Evolutionary conservation across 2,329 filamentous ascomycete species (phyloP).

Genomic region (Ascosphaera aggregata): DNA sequence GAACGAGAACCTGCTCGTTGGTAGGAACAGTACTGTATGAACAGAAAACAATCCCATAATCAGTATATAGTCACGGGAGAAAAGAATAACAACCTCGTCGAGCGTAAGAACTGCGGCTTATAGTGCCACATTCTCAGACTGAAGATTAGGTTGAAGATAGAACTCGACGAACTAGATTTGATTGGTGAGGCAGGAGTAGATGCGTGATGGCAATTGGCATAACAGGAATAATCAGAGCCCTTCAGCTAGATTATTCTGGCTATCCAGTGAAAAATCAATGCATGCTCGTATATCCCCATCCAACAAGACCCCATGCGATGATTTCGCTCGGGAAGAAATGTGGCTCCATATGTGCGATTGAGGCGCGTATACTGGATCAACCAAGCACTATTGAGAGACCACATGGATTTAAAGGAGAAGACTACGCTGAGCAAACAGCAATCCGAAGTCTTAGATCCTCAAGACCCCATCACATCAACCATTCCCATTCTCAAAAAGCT

Average conservation of each 20-base stretch:
- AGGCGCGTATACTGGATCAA: slow-evolving; percentile 3
- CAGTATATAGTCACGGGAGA: slow-evolving; percentile 52
- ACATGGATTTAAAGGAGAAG: slow-evolving; percentile 27
- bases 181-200: slow-evolving; percentile 39
- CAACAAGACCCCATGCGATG: slow-evolving; percentile 47
- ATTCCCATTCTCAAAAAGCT: no score
- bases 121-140: slow-evolving; percentile 75
- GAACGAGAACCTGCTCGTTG: slow-evolving; percentile 86
- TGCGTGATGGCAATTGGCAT: no score
- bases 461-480: slow-evolving; percentile 40
- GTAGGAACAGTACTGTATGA: slow-evolving; percentile 62
- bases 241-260: no score
- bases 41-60: slow-evolving; percentile 16
- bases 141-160: slow-evolving; percentile 35
- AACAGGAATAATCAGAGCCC: no score
- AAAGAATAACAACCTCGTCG: slow-evolving; percentile 48
- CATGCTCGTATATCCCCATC: no score
- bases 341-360: slow-evolving; percentile 19
- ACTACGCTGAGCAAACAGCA: slow-evolving; percentile 64
- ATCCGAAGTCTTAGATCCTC: slow-evolving; percentile 42
- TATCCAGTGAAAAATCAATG: no score
- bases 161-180: slow-evolving; percentile 62
- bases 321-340: slow-evolving; percentile 29
- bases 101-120: slow-evolving; percentile 76
- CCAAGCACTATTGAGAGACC: slow-evolving; percentile 6